Evolutionary conservation across 495 filamentous ascomycete genomes (phyloP).

Genomic region (Parathielavia hyrcaniae): DNA sequence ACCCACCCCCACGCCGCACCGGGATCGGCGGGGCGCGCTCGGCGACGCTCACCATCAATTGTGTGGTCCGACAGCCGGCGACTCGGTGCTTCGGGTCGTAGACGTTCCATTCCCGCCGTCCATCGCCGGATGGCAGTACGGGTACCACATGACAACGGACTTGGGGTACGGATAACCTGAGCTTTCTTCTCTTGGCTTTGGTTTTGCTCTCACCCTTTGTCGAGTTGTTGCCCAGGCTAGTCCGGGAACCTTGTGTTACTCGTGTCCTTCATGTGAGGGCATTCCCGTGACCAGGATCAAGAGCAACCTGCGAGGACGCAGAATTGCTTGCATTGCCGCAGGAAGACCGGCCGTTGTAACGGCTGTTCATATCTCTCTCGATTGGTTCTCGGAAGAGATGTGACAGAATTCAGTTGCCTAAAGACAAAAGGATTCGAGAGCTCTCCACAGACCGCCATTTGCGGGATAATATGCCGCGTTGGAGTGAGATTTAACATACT

Average conservation of each 20-base stretch:
- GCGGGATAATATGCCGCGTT: constrained; percentile 21
- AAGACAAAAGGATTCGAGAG: constrained; percentile 15
- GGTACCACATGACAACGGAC: background rate
- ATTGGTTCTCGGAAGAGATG: background rate
- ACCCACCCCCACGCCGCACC: constrained; percentile 5
- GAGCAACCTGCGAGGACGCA: background rate
- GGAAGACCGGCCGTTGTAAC: background rate
- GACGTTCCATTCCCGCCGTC: background rate
- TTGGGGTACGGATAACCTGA: background rate
- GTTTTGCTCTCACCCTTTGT: background rate
- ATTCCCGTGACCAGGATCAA: constrained; percentile 1
- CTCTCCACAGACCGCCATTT: constrained; percentile 25
- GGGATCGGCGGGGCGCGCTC: constrained; percentile 13
- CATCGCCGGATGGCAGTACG: background rate
- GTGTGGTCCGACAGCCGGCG: background rate
- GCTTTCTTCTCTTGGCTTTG: background rate
- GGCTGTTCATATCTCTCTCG: background rate
- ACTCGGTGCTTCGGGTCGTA: background rate
- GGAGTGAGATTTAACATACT: background rate
- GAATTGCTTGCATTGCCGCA: background rate
- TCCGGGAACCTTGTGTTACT: background rate
- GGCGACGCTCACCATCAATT: background rate
- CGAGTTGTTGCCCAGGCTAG: background rate
- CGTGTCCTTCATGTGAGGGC: background rate
- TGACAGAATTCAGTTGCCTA: constrained; percentile 7